Evolutionary conservation across 495 filamentous ascomycete species (phyloP), one percentile per base, ranked within the genome.

Genomic region (Pseudomonodictys pantanalensis): DNA sequence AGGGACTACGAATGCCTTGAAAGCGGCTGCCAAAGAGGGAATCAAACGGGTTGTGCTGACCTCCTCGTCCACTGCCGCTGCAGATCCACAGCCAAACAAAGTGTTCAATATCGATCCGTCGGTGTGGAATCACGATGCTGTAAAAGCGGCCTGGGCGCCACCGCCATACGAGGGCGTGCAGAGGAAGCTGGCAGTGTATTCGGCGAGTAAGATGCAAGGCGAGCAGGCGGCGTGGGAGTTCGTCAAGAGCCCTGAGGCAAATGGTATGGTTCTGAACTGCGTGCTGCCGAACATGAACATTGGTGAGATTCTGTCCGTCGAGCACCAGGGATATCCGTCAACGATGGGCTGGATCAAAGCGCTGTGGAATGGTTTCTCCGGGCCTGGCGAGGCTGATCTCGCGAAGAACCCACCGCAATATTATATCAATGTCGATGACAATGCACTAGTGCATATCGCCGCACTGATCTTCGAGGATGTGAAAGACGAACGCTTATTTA

Each of bases 181-280:
- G 25, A 25, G 49, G 4, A 42, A 23, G 10, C 3, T 30, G 1
- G 35, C 65, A n/a, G 76, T 81, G 3, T 83, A 87, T 54, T 62
- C 66, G 0, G 80, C 81, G 0, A 80, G 76, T 56, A 86, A 87
- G 58, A 76, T 73, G 0, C 73, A 77, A 23, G 78, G 72, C 0
- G 83, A 86, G 67, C 72, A 69, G 24, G 69, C 73, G 2, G 65
- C 80, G 2, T 85, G 79, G 80, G 68, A 75, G 41, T 85, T 81
- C 53, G 58, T 78, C 2, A 69, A 77, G 18, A 71, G 78, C n/a
- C n/a, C n/a, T 30, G 43, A 80, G 15, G 70, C 76, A 25, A 77
- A 78, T 0, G 17, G 33, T 0, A 83, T 81, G 54, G 71, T 60
- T 1, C 71, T 83, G 56, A 81, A 82, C 30, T 55, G 78, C 2